Evolutionary conservation across 192 early-diverging fungal genomes (phyloP), one percentile per base, ranked within the genome.

Genomic region (Coemansia sp.): DNA sequence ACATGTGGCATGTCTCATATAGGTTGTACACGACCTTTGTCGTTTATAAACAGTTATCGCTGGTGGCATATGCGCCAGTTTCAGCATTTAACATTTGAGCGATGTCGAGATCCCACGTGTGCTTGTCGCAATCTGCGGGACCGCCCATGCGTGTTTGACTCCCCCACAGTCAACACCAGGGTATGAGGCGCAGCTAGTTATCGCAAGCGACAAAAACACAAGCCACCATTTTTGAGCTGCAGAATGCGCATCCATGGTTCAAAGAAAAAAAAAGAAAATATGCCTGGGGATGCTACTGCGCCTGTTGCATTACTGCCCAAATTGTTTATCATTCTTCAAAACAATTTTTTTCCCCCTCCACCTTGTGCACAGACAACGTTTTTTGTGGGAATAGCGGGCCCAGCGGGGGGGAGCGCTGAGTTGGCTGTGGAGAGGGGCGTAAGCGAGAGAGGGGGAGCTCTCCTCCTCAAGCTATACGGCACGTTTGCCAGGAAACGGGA

Each of bases 161-260:
- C 47, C 47, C 47, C 13, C 43, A 21, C 39, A 40, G 60, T n/a
- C 61, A 43, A 28, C 63, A 35, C 43, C 16, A 33, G 49, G 32
- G 44, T 64, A 33, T 37, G 63, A 49, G 44, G 63, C 63, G 49
- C 63, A 64, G 55, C 55, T 32, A 49, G 33, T 42, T 63, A 63
- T 43, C 43, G 38, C 60, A 62, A 37, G 40, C 60, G 60, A 33
- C 60, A 62, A 64, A 64, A 64, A 49, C 16, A 64, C n/a, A 64
- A 44, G 43, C 28, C 44, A 64, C 49, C 49, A 44, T 38, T 16
- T 62, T 58, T 32, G 17, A 16, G 61, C 42, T 30, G 55, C 28
- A 58, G 55, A 58, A 58, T 58, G 30, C 13, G 10, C 30, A 26
- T 26, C 53, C 16, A 6, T 16, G 21, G 10, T 30, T 53, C 52